Evolutionary conservation across 345 rosid genomes (phyloP), one percentile per base, ranked within the genome.

Genomic region (Melastoma malabathricum): DNA sequence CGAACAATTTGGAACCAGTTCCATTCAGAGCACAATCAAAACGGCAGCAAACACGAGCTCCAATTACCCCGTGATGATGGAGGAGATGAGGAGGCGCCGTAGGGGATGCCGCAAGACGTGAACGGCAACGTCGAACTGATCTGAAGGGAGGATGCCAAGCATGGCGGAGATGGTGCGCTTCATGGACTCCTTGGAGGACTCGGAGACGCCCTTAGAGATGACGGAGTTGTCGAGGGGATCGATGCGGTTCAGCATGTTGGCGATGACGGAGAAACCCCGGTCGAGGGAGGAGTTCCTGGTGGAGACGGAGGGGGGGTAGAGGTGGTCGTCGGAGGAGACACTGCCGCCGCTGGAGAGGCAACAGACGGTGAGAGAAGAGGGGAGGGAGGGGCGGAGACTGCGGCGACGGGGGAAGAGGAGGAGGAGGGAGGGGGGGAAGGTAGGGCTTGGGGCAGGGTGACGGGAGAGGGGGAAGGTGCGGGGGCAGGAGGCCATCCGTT

Each of bases 81-180:
- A 74, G 34, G 95, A 85, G 18, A 76, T 58, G 58, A 89, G 82
- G 43, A 89, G 78, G 47, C 83, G 83, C 52, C 76, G 68, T 0
- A 89, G 76, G 50, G 94, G 90, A 27, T 70, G 75, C 44, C 68
- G 66, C 13, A 82, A 81, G 48, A 89, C 64, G 29, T 66, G 68
- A 43, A 89, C 61, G 50, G 73, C 69, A 48, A 85, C 83, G 44
- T 79, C 54, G 69, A 89, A 85, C 15, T 81, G 86, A 63, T 79
- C 81, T 6, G 95, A 89, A 12, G 97, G 97, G 16, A 89, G 88
- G 50, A 89, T 72, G 3, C 97, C 97, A 1, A 89, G 84, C 95
- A 89, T 89, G 23, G 90, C 60, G 0, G 95, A 85, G 38, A 89
- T 81, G 55, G 97, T 85, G 73, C 78, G 86, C 68, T 89, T 89